Evolutionary conservation across 2,329 filamentous ascomycete species (phyloP).

Genomic region (Aspergillus melleus): DNA sequence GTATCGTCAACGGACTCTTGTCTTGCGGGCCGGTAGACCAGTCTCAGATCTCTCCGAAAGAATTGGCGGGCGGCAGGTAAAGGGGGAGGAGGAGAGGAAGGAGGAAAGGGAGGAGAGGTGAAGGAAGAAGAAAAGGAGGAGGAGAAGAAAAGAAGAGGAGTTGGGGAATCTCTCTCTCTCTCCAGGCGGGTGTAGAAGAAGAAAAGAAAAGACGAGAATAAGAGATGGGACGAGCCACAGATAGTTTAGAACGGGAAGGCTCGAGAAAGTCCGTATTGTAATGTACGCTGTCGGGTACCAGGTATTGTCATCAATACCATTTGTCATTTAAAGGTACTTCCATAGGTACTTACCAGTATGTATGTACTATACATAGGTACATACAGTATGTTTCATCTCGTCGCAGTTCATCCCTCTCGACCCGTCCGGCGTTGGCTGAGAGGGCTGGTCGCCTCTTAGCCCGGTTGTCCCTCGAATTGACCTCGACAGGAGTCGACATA

Average conservation of each 20-base stretch:
- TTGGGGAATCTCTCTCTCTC: slow-evolving; percentile 41
- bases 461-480: slow-evolving; percentile 5
- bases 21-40: slow-evolving; percentile 28
- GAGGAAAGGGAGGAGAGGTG: slow-evolving; percentile 35
- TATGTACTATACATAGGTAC: not conserved
- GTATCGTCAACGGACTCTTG: slow-evolving; percentile 28
- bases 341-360: too few relatives aligned
- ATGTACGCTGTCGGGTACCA: too few relatives aligned
- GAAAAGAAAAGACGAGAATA: slow-evolving; percentile 35
- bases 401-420: slow-evolving; percentile 13
- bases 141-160: slow-evolving; percentile 29
- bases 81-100: slow-evolving; percentile 27
- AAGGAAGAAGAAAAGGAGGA: slow-evolving; percentile 32
- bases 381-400: slow-evolving; percentile 18
- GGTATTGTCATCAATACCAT: too few relatives aligned
- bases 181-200: slow-evolving; percentile 43
- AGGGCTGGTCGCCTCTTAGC: not conserved
- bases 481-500: not conserved
- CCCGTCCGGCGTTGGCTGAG: slow-evolving; percentile 8
- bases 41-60: slow-evolving; percentile 41
- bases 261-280: too few relatives aligned
- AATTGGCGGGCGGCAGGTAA: slow-evolving; percentile 33
- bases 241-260: slow-evolving; percentile 4
- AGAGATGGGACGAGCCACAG: slow-evolving; percentile 28
- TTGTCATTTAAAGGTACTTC: too few relatives aligned